Evolutionary conservation across 1,284 basidiomycete genomes (phyloP), one percentile per base, ranked within the genome.

Genomic region (Mycosarcoma mackinlayi): DNA sequence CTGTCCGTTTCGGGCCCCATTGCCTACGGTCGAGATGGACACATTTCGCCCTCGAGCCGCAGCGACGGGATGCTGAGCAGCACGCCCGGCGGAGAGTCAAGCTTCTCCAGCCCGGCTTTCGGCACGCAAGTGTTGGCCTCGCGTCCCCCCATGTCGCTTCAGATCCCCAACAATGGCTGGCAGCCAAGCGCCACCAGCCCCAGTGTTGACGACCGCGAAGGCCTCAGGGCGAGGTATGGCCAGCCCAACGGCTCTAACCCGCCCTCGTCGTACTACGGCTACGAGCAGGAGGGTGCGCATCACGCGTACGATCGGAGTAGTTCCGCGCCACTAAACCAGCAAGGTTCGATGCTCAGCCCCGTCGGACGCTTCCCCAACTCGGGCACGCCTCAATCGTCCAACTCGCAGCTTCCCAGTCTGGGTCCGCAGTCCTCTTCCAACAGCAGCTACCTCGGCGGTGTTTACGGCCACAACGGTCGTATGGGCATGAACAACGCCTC

Each of bases 231-330:
- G 6, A 35, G 61, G 28, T 64, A 70, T 34, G 57, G 67, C 21
- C 54, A 54, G 34, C 13, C 58, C 19, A 34, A 33, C 14, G 52
- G 23, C n/a, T 47, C 44, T 16, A 52, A 38, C 23, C 58, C 62
- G 33, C 24, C 42, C 1, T 54, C 18, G n/a, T n/a, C 62, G 0
- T 71, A 71, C 51, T 65, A 65, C 39, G 58, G 51, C 16, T 71
- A 65, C 44, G 62, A 71, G 13, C 62, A 65, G 53, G 68, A 71
- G 16, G 60, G 40, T 4, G 54, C 53, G 4, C 68, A 62, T 33
- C 68, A 57, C 40, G 52, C 57, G 11, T 67, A 67, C 35, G 69
- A 72, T 24, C 69, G 69, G 18, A 63, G 69, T 46, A 52, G 55
- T 13, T 67, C 69, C 16, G 63, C 63, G 16, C 69, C 69, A 9